phyloP scores from a whole-genome alignment of 805 yeast genomes.

The Nematodospora valgi region DNA sequence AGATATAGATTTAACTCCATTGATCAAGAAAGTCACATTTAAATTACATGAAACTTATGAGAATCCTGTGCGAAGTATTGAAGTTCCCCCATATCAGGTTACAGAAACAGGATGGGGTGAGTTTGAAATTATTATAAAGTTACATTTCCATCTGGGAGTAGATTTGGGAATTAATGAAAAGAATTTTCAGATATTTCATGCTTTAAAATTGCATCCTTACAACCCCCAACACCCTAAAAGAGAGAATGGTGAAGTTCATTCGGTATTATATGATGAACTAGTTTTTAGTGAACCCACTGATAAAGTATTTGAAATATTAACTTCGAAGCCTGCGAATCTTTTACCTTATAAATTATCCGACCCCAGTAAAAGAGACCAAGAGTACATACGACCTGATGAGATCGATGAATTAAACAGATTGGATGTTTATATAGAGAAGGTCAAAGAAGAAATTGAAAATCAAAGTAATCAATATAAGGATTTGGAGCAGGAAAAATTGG shows the following conservation, averaged over 20 bases:
- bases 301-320: slow-evolving; percentile 71
- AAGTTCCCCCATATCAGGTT: slow-evolving; percentile 88
- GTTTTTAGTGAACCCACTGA: slow-evolving; percentile 97
- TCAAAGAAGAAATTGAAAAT: slow-evolving; percentile 38
- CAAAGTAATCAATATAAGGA: slow-evolving; percentile 38
- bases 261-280: slow-evolving; percentile 74
- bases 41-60: slow-evolving; percentile 93
- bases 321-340: slow-evolving; percentile 60
- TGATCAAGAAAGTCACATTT: slow-evolving; percentile 87
- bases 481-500: slow-evolving; percentile 26
- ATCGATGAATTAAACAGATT: slow-evolving; percentile 39
- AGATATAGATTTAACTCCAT: slow-evolving; percentile 74
- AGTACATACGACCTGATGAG: slow-evolving; percentile 38
- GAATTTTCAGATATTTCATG: slow-evolving; percentile 81
- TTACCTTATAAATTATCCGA: slow-evolving; percentile 38
- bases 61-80: slow-evolving; percentile 80
- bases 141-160: slow-evolving; percentile 82
- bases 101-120: slow-evolving; percentile 99
- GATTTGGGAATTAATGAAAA: slow-evolving; percentile 66
- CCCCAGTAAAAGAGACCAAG: slow-evolving; percentile 38
- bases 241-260: slow-evolving; percentile 41
- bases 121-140: slow-evolving; percentile 85
- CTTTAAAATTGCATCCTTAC: slow-evolving; percentile 87
- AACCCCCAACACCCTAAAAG: slow-evolving; percentile 39
- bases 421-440: slow-evolving; percentile 36